Conservation (phyloP, 306 rosid species). For the Potentilla sterilis region DNA sequence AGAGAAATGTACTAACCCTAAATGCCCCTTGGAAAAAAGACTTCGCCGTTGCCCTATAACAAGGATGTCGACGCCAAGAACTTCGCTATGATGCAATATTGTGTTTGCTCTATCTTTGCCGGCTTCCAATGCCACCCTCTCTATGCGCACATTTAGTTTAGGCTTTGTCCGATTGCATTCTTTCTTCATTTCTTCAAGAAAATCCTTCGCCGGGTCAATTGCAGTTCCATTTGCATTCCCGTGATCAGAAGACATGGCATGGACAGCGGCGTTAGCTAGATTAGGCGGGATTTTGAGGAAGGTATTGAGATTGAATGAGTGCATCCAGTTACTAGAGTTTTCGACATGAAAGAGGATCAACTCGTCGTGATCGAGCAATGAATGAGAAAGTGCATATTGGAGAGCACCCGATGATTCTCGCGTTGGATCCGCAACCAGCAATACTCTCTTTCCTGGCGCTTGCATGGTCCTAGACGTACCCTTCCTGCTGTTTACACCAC, state of each 20-base stretch:
- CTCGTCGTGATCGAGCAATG: constrained; percentile 59
- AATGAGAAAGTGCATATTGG: constrained; percentile 64
- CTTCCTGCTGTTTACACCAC: neutral
- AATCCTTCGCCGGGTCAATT: constrained; percentile 29
- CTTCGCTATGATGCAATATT: constrained; percentile 42
- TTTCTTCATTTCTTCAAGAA: constrained; percentile 60
- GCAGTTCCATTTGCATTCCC: neutral
- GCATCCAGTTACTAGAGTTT: constrained; percentile 45
- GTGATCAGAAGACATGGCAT: constrained; percentile 1
- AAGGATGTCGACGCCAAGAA: constrained; percentile 44
- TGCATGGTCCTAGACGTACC: constrained; percentile 33
- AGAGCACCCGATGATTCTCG: constrained; percentile 65
- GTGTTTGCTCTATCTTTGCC: constrained; percentile 52
- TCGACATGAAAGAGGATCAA: constrained; percentile 58
- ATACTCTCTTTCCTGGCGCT: constrained; percentile 35
- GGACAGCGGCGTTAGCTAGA: constrained; percentile 2
- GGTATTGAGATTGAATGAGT: constrained; percentile 39
- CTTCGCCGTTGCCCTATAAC: constrained; percentile 65
- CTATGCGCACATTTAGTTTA: constrained; percentile 24
- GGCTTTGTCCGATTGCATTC: constrained; percentile 47
- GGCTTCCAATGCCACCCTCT: constrained; percentile 42
- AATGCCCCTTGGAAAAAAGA: constrained; percentile 45
- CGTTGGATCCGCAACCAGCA: constrained; percentile 71
- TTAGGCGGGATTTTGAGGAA: constrained; percentile 56
- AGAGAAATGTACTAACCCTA: constrained; percentile 44